A percentile compares a stretch with the other conserved stretches of the same genome.
Evolutionary conservation across 2,329 filamentous ascomycete species (phyloP).

Genomic region (Colletotrichum liriopes): DNA sequence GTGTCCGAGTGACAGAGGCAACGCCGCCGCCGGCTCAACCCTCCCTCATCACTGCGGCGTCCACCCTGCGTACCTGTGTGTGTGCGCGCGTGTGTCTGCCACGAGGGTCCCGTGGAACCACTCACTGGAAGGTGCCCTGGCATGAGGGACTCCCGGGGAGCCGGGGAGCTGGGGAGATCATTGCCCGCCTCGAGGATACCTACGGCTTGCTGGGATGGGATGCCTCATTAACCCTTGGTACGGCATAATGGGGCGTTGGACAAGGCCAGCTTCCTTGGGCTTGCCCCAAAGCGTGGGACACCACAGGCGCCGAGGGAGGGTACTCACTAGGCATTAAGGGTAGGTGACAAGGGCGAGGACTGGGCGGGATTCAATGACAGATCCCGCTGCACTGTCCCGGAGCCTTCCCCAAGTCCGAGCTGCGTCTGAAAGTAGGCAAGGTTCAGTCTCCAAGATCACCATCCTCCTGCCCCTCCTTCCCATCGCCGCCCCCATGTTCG

Average conservation of each 20-base stretch:
- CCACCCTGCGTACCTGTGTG: too few relatives aligned
- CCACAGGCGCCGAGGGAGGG: neutral
- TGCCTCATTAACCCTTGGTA: neutral
- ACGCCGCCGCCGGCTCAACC: neutral
- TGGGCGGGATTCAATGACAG: slow-evolving; percentile 32
- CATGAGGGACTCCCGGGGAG: neutral
- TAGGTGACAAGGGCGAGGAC: neutral
- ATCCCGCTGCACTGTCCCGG: slow-evolving; percentile 32
- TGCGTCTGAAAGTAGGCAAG: slow-evolving; percentile 16
- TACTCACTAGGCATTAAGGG: neutral
- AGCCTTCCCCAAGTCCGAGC: slow-evolving; percentile 36
- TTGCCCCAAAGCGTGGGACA: neutral
- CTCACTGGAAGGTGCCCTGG: too few relatives aligned
- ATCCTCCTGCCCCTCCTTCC: too few relatives aligned
- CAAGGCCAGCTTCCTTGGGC: neutral
- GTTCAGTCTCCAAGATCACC: neutral
- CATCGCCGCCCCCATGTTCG: neutral
- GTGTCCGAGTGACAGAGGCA: neutral
- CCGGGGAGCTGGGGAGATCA: neutral
- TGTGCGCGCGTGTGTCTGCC: too few relatives aligned
- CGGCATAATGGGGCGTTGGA: neutral
- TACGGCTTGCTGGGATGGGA: neutral
- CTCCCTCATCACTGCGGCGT: neutral
- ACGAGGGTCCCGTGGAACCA: neutral
- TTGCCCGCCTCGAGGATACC: neutral